Evolutionary conservation across 2,329 filamentous ascomycete genomes (phyloP), one percentile per base, ranked within the genome.

Genomic region (Cercospora zeina): DNA sequence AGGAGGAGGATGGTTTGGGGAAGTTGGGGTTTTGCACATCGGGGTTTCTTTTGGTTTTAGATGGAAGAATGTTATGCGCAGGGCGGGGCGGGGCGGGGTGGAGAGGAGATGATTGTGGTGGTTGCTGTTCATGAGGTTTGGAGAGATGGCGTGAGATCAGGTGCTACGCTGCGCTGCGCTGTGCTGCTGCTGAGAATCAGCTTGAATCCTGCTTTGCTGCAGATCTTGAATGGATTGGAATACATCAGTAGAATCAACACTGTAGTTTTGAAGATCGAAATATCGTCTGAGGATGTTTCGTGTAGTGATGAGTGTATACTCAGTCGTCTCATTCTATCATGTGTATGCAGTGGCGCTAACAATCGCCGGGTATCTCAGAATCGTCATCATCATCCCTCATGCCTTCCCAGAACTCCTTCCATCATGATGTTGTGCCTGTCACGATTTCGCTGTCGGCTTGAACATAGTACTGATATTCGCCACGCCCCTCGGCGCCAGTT

Each of bases 401-500:
- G 31, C 9, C 57, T 13, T 47, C 42, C 39, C 16, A 30, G 19
- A 53, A 31, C 33, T 9, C 37, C 57, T 30, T 11, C 10, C 31
- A 5, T 63, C 57, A 27, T 27, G 24, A 27, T 27, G 27, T 55
- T 27, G 27, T 55, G 54, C 19, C 47, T 27, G 11, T 45, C 47
- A 49, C 42, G 27, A 1, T 47, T 62, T 62, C 21, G 51, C 63
- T 55, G 62, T 68, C 42, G 62, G 54, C 56, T 60, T 66, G 42
- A 71, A 70, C 62, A 71, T 68, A 4, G 60, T 63, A 19, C 85
- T 83, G 47, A 93, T 85, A 74, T 87, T 89, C 66, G 78, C 78
- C 73, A 92, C 89, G 3, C 83, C 81, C 67, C 81, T 83, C 0
- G 83, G 74, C 6, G 85, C 87, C 55, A 89, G 75, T 68, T 84